A percentile compares a stretch with the other conserved stretches of the same genome.
Conservation (phyloP, 1,139 yeast species). For the Protomyces lactucae-debilis region DNA sequence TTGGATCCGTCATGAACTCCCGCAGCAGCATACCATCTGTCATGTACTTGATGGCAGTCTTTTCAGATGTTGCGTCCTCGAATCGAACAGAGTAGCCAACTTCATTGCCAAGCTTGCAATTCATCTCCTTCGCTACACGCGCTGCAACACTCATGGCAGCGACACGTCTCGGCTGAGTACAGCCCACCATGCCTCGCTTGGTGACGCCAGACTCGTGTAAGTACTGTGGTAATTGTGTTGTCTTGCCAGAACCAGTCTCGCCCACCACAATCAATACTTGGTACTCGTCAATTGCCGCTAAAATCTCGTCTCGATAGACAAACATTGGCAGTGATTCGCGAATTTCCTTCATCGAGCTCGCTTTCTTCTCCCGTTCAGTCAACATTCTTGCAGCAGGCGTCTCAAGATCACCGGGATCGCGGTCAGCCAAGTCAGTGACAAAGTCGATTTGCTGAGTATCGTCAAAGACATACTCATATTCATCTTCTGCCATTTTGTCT, state of each 20-base stretch:
- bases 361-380: slow-evolving; percentile 43
- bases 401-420: not conserved
- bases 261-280: slow-evolving; percentile 88
- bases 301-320: slow-evolving; percentile 54
- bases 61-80: slow-evolving; percentile 63
- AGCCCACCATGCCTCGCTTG: slow-evolving; percentile 56
- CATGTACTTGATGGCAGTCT: slow-evolving; percentile 73
- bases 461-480: slow-evolving; percentile 81
- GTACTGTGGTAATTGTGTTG: slow-evolving; percentile 91
- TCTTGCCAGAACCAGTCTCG: slow-evolving; percentile 96
- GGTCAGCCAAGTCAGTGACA: slow-evolving; percentile 42
- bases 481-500: slow-evolving; percentile 39
- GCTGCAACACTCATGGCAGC: slow-evolving; percentile 93
- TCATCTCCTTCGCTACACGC: slow-evolving; percentile 85
- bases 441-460: slow-evolving; percentile 68
- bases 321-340: slow-evolving; percentile 74
- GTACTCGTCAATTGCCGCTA: slow-evolving; percentile 57
- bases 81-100: slow-evolving; percentile 88
- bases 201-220: slow-evolving; percentile 77
- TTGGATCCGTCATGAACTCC: slow-evolving; percentile 76
- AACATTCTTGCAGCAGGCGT: slow-evolving; percentile 35
- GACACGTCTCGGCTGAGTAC: slow-evolving; percentile 94
- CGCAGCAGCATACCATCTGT: slow-evolving; percentile 92
- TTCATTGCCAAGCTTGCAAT: slow-evolving; percentile 61
- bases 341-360: slow-evolving; percentile 46